These are phyloP conservation scores for Globisporangium abappressorium DNA, from an alignment of 352 stramenopile species.

Conservation along the genomic window DNA sequence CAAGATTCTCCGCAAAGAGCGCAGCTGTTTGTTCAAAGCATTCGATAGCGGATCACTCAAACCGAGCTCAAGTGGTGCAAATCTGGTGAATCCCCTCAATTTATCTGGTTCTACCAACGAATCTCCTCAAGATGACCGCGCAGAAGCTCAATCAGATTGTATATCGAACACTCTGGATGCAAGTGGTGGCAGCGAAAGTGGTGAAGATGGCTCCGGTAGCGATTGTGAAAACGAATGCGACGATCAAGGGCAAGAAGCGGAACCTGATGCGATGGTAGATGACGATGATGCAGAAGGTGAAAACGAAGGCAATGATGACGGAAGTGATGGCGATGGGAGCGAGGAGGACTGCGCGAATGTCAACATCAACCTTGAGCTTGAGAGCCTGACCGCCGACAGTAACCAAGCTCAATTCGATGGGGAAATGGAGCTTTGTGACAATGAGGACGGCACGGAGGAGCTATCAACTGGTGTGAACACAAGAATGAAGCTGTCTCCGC, in stretches of 20 bases:
- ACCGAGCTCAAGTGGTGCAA: constrained; percentile 4
- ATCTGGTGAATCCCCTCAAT: not conserved
- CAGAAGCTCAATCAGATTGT: not conserved
- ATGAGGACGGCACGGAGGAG: not conserved
- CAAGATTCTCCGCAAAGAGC: constrained; percentile 25
- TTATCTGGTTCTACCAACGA: not conserved
- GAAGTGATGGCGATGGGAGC: constrained; percentile 35
- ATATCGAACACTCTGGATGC: not conserved
- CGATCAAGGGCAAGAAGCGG: constrained; percentile 5
- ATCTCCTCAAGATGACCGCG: not conserved
- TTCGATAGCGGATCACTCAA: constrained; percentile 4
- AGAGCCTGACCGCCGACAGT: not conserved
- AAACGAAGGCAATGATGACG: constrained; percentile 38
- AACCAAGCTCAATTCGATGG: not conserved
- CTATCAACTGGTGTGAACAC: not conserved
- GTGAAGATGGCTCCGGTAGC: not conserved
- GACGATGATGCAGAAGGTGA: constrained; percentile 12
- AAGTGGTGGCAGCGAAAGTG: not conserved
- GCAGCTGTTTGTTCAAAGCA: constrained; percentile 30
- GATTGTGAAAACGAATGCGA: constrained; percentile 4
- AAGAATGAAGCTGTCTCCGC: not conserved
- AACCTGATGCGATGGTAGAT: constrained; percentile 15
- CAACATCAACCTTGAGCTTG: constrained; percentile 10
- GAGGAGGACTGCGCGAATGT: constrained; percentile 19
- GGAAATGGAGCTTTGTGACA: not conserved